These are phyloP conservation scores for Platismatia glauca DNA, from an alignment of 495 filamentous ascomycete species.

Conservation along the genomic window DNA sequence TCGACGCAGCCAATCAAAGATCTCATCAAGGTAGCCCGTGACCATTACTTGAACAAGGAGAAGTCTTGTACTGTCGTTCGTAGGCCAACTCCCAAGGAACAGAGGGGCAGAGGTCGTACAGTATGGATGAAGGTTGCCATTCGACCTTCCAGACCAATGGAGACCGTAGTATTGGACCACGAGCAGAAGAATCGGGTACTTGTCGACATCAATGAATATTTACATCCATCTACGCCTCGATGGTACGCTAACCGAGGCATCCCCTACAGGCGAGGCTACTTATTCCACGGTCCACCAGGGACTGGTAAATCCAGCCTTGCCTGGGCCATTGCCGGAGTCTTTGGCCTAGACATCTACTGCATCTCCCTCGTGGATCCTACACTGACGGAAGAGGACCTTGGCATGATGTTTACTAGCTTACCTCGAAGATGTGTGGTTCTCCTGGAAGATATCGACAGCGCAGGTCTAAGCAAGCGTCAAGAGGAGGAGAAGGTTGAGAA, in stretches of 20 bases:
- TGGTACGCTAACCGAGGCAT: slow-evolving; percentile 52
- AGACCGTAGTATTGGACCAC: slow-evolving; percentile 74
- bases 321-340: slow-evolving; percentile 53
- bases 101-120: slow-evolving; percentile 19
- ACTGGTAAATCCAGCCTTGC: slow-evolving; percentile 59
- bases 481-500: slow-evolving; percentile 6
- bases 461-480: slow-evolving; percentile 33
- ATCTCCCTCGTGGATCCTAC: slow-evolving; percentile 47
- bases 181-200: slow-evolving; percentile 63
- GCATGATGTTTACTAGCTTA: slow-evolving; percentile 44
- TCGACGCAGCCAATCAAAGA: slow-evolving; percentile 54
- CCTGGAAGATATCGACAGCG: slow-evolving; percentile 59
- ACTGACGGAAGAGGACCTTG: slow-evolving; percentile 42
- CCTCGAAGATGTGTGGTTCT: slow-evolving; percentile 56
- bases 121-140: slow-evolving; percentile 59
- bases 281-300: slow-evolving; percentile 62
- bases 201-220: slow-evolving; percentile 79
- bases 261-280: slow-evolving; percentile 52
- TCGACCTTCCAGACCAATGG: slow-evolving; percentile 66
- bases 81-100: slow-evolving; percentile 23
- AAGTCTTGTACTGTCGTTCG: slow-evolving; percentile 25
- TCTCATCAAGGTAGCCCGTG: slow-evolving; percentile 48
- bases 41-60: slow-evolving; percentile 33
- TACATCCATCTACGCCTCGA: slow-evolving; percentile 57
- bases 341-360: slow-evolving; percentile 56